phyloP scores from a whole-genome alignment of 2,329 filamentous ascomycete genomes.

The Didymella arachidicola region DNA sequence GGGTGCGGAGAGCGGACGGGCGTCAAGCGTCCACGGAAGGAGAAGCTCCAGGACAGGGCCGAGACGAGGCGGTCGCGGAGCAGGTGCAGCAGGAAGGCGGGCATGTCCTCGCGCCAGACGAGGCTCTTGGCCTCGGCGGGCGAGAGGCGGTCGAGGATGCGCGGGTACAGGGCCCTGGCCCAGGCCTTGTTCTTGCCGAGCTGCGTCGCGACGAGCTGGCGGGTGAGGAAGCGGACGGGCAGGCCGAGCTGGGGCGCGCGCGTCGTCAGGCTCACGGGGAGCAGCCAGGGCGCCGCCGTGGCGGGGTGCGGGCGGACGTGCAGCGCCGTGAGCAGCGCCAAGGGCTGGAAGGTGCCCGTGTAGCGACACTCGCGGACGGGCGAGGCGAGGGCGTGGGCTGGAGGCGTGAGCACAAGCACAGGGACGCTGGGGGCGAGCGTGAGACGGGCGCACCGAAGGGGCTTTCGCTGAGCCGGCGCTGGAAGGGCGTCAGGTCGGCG shows the following conservation, averaged over 20 bases:
- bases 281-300: constrained; percentile 63
- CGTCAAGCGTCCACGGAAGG: constrained; percentile 32
- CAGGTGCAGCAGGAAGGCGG: constrained; percentile 50
- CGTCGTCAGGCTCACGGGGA: constrained; percentile 55
- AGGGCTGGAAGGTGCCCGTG: constrained; percentile 61
- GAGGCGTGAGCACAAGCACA: not conserved
- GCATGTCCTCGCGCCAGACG: constrained; percentile 59
- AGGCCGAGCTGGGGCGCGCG: constrained; percentile 31
- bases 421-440: not conserved
- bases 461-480: constrained; percentile 67
- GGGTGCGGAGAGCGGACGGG: constrained; percentile 31
- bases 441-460: constrained; percentile 63
- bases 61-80: constrained; percentile 50
- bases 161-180: constrained; percentile 33
- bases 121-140: constrained; percentile 43
- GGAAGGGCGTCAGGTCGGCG: constrained; percentile 59
- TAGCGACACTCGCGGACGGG: constrained; percentile 65
- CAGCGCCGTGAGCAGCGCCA: constrained; percentile 70
- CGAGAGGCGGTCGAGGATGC: constrained; percentile 47
- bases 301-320: constrained; percentile 64
- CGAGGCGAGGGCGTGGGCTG: constrained; percentile 69
- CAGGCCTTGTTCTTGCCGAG: constrained; percentile 36
- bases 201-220: constrained; percentile 25
- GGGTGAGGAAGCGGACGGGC: constrained; percentile 34
- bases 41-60: constrained; percentile 49